phyloP scores from a whole-genome alignment of 2,329 filamentous ascomycete genomes.

The Dactylellina drechsleri region DNA sequence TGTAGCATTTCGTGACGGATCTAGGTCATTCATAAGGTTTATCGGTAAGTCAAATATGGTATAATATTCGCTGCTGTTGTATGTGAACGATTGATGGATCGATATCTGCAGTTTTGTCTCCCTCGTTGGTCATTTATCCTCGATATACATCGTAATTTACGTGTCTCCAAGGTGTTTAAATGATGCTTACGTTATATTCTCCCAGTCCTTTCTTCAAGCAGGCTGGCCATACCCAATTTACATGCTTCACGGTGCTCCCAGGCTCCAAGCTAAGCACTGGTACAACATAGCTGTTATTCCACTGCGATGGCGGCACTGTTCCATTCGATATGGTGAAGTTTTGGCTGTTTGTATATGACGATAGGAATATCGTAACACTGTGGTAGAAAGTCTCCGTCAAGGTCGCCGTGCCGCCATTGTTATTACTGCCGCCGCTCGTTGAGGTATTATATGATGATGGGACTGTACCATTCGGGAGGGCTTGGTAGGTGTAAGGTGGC shows the following conservation, averaged over 20 bases:
- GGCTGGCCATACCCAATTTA: slow-evolving; percentile 77
- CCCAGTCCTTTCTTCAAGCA: slow-evolving; percentile 72
- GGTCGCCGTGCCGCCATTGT: slow-evolving; percentile 1
- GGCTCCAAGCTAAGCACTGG: slow-evolving; percentile 73
- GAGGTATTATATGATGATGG: slow-evolving; percentile 24
- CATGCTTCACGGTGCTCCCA: slow-evolving; percentile 76
- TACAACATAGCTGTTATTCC: slow-evolving; percentile 68
- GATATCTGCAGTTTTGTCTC: slow-evolving; percentile 67
- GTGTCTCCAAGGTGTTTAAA: background rate
- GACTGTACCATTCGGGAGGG: slow-evolving; percentile 69
- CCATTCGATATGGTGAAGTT: slow-evolving; percentile 77
- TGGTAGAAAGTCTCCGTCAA: slow-evolving; percentile 59
- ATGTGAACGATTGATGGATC: slow-evolving; percentile 75
- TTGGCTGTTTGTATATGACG: slow-evolving; percentile 70
- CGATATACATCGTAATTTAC: too few species aligned
- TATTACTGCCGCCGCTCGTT: background rate
- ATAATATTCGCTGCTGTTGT: slow-evolving; percentile 73
- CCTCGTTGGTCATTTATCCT: background rate
- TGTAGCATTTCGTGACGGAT: slow-evolving; percentile 62
- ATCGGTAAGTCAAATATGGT: slow-evolving; percentile 78
- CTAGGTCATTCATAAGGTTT: slow-evolving; percentile 73
- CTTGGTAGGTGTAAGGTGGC: slow-evolving; percentile 68
- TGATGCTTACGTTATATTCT: slow-evolving; percentile 68
- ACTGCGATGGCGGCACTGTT: slow-evolving; percentile 63
- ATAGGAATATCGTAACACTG: slow-evolving; percentile 75